Evolutionary conservation across 768 basidiomycete genomes (phyloP), one percentile per base, ranked within the genome.

Genomic region (Pisolithus albus): DNA sequence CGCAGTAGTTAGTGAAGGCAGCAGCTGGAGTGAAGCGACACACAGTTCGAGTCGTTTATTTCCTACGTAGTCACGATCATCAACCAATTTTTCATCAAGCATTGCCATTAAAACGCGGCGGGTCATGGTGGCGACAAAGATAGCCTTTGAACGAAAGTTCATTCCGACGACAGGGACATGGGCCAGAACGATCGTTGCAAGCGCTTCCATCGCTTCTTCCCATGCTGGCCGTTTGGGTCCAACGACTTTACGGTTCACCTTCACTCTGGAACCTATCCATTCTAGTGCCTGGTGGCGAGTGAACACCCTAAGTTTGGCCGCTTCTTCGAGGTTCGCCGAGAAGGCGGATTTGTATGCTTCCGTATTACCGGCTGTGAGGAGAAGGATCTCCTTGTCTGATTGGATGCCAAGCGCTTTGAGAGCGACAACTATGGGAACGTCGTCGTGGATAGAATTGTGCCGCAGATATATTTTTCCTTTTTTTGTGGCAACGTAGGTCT

Each of bases 21-120:
- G 50, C 39, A 52, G 43, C 49, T 51, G 43, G 40, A 34, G 47
- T 41, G 5, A 77, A 34, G 47, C 39, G 5, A 77, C 88, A 63
- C 67, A 96, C 95, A 99, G 80, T 71, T 99, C 96, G 41, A 99
- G 72, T 45, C 96, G 89, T 70, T 99, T 99, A 71, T 99, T 99
- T 45, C 96, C 96, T 52, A 99, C 96, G 65, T 99, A 99, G 69
- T 99, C 96, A 44, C 96, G 80, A 70, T 99, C 96, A 60, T 99
- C 96, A 9, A 96, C 93, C 82, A 93, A 92, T 61, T 86, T 93
- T 67, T 92, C 90, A 66, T 98, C 92, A 52, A 92, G 82, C 82
- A 97, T 88, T 16, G 93, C 93, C 87, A 94, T 92, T 47, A 99
- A 74, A 11, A 99, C 96, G 43, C 96, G 77, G 16, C 95, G 78